phyloP scores from a whole-genome alignment of 345 rosid genomes.

The Dovyalis caffra region DNA sequence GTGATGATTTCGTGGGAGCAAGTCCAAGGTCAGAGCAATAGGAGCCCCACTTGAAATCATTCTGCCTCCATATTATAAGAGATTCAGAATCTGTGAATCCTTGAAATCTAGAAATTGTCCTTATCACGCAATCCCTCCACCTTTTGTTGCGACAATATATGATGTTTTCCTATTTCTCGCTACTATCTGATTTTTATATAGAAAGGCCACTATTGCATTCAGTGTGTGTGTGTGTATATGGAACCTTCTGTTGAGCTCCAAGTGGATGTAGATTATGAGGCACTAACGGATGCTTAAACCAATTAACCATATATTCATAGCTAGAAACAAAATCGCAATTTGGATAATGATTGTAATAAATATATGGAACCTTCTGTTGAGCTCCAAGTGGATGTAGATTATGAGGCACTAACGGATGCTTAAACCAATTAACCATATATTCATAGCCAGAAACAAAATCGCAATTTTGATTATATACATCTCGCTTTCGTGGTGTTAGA shows the following conservation, averaged over 20 bases:
- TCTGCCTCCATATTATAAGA: constrained; percentile 12
- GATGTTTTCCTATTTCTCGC: background rate
- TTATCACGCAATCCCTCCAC: background rate
- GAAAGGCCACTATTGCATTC: background rate
- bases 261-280: background rate
- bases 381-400: background rate
- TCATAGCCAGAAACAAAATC: no score
- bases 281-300: background rate
- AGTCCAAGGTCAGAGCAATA: background rate
- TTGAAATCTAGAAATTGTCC: background rate
- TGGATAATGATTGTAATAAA: no score
- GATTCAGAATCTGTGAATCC: background rate
- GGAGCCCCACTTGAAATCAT: constrained; percentile 17
- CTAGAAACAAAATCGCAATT: no score
- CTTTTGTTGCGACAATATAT: background rate
- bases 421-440: background rate
- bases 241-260: background rate
- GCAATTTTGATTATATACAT: no score
- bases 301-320: no score
- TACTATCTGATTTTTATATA: background rate
- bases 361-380: background rate
- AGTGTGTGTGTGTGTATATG: background rate
- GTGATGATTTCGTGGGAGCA: constrained; percentile 12
- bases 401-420: background rate
- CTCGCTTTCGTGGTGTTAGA: no score